These are phyloP conservation scores for Anethum foeniculum DNA, from an alignment of 140 eudicot genomes.

Conservation along the genomic window DNA sequence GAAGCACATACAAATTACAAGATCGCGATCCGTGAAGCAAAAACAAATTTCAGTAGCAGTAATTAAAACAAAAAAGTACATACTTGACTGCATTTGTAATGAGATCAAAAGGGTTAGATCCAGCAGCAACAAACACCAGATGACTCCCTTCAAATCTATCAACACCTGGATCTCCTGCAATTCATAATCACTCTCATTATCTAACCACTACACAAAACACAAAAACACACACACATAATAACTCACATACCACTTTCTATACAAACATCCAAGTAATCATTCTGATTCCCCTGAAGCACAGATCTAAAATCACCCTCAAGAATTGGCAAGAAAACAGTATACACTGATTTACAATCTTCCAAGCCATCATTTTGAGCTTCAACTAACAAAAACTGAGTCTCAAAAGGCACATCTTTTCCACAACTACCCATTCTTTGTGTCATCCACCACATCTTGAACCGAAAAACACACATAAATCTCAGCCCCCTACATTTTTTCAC, in stretches of 20 bases:
- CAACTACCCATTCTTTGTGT: conserved; percentile 76
- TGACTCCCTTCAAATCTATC: conserved; percentile 67
- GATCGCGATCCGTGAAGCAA: background rate
- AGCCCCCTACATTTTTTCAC: conserved; percentile 47
- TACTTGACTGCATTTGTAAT: conserved; percentile 80
- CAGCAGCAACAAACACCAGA: conserved; percentile 74
- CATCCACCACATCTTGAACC: conserved; percentile 97
- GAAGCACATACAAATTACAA: background rate
- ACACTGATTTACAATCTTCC: conserved; percentile 36
- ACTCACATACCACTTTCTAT: conserved; percentile 69
- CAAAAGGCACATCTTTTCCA: conserved; percentile 77
- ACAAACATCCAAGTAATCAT: conserved; percentile 73
- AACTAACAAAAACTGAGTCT: conserved; percentile 74
- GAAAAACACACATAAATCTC: conserved; percentile 76
- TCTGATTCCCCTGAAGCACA: conserved; percentile 69
- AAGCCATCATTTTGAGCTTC: conserved; percentile 44
- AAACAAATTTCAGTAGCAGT: too few relatives aligned
- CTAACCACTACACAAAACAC: background rate
- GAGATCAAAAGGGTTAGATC: conserved; percentile 74
- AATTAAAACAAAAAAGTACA: background rate
- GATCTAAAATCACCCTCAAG: conserved; percentile 93
- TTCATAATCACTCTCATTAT: background rate
- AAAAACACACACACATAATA: background rate
- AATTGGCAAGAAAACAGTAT: conserved; percentile 82
- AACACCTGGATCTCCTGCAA: conserved; percentile 78